Evolutionary conservation across 345 rosid species (phyloP).

Genomic region (Dovyalis caffra): DNA sequence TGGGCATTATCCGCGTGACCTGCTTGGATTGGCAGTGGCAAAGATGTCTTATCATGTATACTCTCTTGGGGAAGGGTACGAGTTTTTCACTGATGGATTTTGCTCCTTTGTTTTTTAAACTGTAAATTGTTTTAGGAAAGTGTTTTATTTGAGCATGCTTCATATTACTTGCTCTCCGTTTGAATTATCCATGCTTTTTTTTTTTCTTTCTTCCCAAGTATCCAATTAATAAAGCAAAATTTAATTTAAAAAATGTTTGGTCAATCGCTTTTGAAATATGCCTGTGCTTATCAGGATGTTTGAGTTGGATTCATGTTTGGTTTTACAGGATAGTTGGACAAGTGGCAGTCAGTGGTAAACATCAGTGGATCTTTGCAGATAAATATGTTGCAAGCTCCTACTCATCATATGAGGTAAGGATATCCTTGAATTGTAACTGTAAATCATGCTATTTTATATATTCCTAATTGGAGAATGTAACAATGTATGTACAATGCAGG

Average conservation of each 20-base stretch:
- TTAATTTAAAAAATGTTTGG: neutral
- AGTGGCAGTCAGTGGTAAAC: slow-evolving; percentile 75
- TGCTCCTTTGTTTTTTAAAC: neutral
- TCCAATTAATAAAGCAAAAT: neutral
- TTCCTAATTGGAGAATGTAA: neutral
- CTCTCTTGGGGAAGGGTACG: slow-evolving; percentile 93
- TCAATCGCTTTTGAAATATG: neutral
- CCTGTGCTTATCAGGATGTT: neutral
- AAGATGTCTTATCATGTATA: slow-evolving; percentile 85
- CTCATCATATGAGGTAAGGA: slow-evolving; percentile 59
- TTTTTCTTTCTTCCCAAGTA: neutral
- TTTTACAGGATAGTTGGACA: slow-evolving; percentile 76
- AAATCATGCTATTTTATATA: neutral
- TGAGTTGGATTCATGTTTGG: slow-evolving; percentile 15
- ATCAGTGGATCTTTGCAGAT: slow-evolving; percentile 73
- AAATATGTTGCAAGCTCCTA: slow-evolving; percentile 37
- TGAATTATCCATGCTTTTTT: neutral
- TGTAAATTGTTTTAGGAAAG: neutral
- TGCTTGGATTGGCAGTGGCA: slow-evolving; percentile 74
- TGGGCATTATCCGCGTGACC: slow-evolving; percentile 44
- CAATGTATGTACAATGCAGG: neutral
- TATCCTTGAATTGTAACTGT: neutral
- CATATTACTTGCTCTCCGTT: neutral
- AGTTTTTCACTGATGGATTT: slow-evolving; percentile 14
- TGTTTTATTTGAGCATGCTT: neutral